Evolutionary conservation across 306 rosid species (phyloP).

Genomic region (Myrica gale): DNA sequence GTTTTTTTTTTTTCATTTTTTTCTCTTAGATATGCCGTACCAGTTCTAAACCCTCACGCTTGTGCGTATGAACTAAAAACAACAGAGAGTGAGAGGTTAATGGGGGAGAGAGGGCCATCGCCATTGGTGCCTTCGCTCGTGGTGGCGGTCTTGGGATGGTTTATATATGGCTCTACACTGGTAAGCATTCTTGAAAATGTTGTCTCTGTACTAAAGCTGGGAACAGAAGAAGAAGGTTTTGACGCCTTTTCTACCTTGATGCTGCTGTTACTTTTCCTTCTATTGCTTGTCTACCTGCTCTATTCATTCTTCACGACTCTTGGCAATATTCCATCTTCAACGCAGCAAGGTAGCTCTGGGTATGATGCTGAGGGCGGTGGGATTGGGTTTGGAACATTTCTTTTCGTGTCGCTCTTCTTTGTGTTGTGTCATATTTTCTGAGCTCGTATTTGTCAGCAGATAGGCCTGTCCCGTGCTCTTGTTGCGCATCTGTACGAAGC

Average conservation of each 20-base stretch:
- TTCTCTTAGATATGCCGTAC: not conserved
- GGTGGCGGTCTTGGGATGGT: conserved; percentile 49
- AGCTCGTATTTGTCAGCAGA: not conserved
- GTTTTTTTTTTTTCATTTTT: not conserved
- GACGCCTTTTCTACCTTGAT: conserved; percentile 16
- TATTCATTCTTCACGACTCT: conserved; percentile 27
- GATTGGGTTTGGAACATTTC: conserved; percentile 27
- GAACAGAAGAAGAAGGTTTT: conserved; percentile 20
- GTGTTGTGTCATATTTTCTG: conserved; percentile 24
- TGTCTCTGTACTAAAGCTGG: conserved; percentile 26
- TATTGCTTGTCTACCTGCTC: conserved; percentile 19
- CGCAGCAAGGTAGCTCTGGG: conserved; percentile 8
- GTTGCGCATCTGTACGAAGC: not conserved
- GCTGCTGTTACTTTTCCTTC: conserved; percentile 32
- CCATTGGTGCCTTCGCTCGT: conserved; percentile 59
- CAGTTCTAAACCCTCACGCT: conserved; percentile 12
- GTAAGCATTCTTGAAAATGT: conserved; percentile 36
- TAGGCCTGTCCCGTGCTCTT: not conserved
- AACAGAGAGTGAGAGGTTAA: not conserved
- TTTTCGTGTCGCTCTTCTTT: conserved; percentile 39
- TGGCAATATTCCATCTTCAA: conserved; percentile 23
- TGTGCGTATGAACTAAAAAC: not conserved
- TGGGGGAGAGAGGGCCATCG: conserved; percentile 58
- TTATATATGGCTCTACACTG: conserved; percentile 47
- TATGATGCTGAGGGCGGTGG: conserved; percentile 33